Percentiles rank a stretch among this genome's conserved stretches.
Conservation (phyloP, 2,329 filamentous ascomycete genomes). For the Neofusicoccum parvum region DNA sequence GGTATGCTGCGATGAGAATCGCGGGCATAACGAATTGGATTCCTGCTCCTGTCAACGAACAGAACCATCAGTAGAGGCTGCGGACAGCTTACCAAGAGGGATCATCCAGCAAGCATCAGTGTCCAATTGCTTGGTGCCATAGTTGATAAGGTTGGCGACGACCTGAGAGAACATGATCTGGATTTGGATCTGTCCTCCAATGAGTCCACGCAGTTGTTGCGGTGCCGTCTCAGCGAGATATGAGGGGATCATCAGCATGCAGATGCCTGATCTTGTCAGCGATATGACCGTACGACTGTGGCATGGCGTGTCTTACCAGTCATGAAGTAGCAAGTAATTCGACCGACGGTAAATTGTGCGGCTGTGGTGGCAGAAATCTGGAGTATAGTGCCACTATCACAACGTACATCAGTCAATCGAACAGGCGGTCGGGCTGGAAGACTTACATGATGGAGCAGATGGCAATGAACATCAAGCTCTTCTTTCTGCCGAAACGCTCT, state of each 20-base stretch:
- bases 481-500: constrained; percentile 18
- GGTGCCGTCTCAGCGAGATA: constrained; percentile 18
- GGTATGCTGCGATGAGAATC: constrained; percentile 14
- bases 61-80: not conserved
- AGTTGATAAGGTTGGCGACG: constrained; percentile 12
- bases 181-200: constrained; percentile 16
- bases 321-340: constrained; percentile 17
- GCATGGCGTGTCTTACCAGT: not conserved
- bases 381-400: not conserved
- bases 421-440: not conserved
- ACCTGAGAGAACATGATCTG: constrained; percentile 19
- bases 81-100: not conserved
- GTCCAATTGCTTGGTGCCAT: constrained; percentile 12
- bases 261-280: not conserved
- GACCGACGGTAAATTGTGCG: constrained; percentile 11
- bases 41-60: not conserved
- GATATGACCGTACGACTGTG: too few species aligned
- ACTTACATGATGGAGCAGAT: constrained; percentile 13
- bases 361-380: constrained; percentile 12
- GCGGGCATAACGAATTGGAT: constrained; percentile 16
- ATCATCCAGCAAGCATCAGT: constrained; percentile 19
- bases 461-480: constrained; percentile 10
- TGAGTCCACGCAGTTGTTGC: constrained; percentile 8
- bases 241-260: constrained; percentile 19
- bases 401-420: not conserved